Base-by-base conservation (phyloP, 2,329 filamentous ascomycete species). In the Chrysosporium keratinophilum region DNA sequence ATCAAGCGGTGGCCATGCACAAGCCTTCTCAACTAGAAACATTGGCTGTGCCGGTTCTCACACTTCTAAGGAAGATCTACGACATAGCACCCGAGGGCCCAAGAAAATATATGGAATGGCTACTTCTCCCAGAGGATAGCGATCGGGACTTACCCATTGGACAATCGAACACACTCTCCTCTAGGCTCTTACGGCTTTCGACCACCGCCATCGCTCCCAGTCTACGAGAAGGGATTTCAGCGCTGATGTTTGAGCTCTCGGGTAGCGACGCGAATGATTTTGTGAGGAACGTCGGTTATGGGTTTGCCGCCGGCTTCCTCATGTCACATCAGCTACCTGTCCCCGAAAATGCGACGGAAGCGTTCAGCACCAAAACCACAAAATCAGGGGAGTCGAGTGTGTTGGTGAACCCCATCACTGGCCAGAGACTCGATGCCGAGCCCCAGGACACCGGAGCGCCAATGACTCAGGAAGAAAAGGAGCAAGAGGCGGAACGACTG, bases 391-490 rank as follows among this genome's bases (percentile, higher is more conserved):
- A 73, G 69, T 55, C 67, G 61, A 31, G 62, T 64, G 63, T 67
- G 2, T 65, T 76, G 0, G 73, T 94, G 50, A 96, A 96, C 60
- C 88, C 90, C 0, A 81, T 96, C 33, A 96, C 90, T 0, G 90
- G 90, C 0, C 90, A 96, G 67, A 82, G 84, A 58, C 64, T 88
- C 49, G 84, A 88, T 59, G 76, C 75, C 37, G 86, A 91, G 68
- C 77, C 75, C 52, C 70, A 74, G 5, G 73, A 80, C 5, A 71
- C 81, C 3, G 68, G 74, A 10, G 81, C 82, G 1, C 81, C 86
- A 47, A 95, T 97, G 91, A 93, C 86, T 0, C 76, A 87, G 45
- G 89, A 90, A 59, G 91, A 97, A 72, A 96, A 91, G 68, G 87
- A 95, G 68, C 77, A 87, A 55, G 93, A 98, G 65, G 91, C 90